A percentile compares a stretch with the other conserved stretches of the same genome.
These are phyloP conservation scores for Tetrahymena elliotti DNA, from an alignment of 73 alveolate genomes.

Conservation along the genomic window DNA sequence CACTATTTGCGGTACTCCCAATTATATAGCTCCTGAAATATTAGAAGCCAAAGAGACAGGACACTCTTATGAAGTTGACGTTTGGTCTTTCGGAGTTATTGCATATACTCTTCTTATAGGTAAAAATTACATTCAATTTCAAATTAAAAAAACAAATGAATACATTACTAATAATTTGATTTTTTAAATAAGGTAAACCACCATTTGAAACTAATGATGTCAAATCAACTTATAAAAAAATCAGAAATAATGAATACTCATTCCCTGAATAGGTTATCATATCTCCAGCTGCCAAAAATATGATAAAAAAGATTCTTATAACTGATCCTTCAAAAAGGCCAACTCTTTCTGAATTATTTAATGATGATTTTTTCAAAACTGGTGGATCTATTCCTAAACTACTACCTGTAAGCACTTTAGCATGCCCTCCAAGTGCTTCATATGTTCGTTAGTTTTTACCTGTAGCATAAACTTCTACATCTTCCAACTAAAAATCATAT, in stretches of 20 bases:
- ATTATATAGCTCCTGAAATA: slow-evolving; percentile 87
- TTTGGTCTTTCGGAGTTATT: slow-evolving; percentile 88
- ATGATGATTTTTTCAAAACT: slow-evolving; percentile 74
- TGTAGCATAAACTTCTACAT: background rate
- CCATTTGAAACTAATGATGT: slow-evolving; percentile 89
- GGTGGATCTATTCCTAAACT: slow-evolving; percentile 72
- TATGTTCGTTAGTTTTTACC: slow-evolving; percentile 53
- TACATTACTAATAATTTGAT: background rate
- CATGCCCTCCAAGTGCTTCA: slow-evolving; percentile 83
- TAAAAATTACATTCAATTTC: background rate
- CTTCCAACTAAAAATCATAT: background rate
- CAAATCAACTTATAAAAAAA: slow-evolving; percentile 77
- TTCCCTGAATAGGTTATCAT: slow-evolving; percentile 78
- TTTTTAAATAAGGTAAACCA: slow-evolving; percentile 48
- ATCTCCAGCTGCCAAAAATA: slow-evolving; percentile 71
- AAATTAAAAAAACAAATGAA: background rate
- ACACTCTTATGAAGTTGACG: slow-evolving; percentile 85
- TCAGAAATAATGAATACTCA: slow-evolving; percentile 67
- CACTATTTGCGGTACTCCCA: slow-evolving; percentile 92
- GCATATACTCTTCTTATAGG: slow-evolving; percentile 82
- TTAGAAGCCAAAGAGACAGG: slow-evolving; percentile 79
- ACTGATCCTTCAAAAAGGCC: slow-evolving; percentile 86
- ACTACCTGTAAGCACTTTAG: slow-evolving; percentile 73
- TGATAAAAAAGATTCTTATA: slow-evolving; percentile 62
- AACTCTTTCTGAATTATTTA: slow-evolving; percentile 67